Percentiles rank a stretch among this genome's conserved stretches.
These are phyloP conservation scores for Echium plantagineum DNA, from an alignment of 257 asterid genomes.

Conservation along the genomic window DNA sequence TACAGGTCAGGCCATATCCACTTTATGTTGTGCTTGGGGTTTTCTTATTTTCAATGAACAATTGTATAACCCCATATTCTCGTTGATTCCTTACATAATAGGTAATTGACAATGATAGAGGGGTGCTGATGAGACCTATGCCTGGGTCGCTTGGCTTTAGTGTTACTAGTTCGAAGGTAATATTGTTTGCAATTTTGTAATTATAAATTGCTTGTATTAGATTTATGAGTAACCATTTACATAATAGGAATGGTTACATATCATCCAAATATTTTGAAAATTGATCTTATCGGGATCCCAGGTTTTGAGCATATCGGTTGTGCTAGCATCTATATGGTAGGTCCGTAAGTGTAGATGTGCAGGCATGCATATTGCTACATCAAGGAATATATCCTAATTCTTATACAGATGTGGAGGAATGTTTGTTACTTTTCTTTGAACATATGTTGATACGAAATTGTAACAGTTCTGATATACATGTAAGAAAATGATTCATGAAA, in stretches of 20 bases:
- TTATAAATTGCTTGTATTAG: background rate
- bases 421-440: background rate
- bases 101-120: conserved; percentile 87
- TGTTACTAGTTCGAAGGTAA: conserved; percentile 69
- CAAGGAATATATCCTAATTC: background rate
- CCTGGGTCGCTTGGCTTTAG: conserved; percentile 76
- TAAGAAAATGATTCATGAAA: background rate
- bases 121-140: conserved; percentile 66
- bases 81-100: conserved; percentile 19
- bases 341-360: too few species aligned
- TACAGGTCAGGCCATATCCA: conserved; percentile 37
- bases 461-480: too few species aligned
- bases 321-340: too few species aligned
- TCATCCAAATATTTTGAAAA: background rate
- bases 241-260: background rate
- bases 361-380: background rate
- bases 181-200: background rate
- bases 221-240: background rate
- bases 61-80: background rate
- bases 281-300: too few species aligned
- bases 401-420: background rate
- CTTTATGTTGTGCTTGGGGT: background rate
- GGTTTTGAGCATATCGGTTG: background rate
- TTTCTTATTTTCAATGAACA: background rate
- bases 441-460: background rate